Evolutionary conservation across 1,284 basidiomycete species (phyloP), one percentile per base, ranked within the genome.

Genomic region (Sanguinoderma infundibulare): DNA sequence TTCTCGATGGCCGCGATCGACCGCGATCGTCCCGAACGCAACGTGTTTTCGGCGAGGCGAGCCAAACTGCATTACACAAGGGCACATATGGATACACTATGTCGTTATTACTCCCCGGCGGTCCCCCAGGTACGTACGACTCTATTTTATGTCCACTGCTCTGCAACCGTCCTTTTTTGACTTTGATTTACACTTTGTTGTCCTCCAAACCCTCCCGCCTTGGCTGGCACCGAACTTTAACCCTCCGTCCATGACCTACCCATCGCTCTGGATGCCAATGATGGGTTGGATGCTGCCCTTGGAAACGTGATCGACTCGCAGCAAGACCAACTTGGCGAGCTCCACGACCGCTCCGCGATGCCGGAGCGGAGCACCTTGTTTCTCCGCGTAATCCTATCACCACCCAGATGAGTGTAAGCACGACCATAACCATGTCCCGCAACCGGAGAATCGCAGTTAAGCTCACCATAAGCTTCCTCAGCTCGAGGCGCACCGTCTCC

Each of bases 291-390:
- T n/a, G 22, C 46, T 55, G 14, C 53, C 58, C n/a, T 44, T 34
- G 8, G 58, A 60, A 22, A 60, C 22, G 32, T 60, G 58, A 1
- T 60, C 58, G 38, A 55, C 28, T 3, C 58, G 58, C 36, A 60
- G 26, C 42, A 60, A 22, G 15, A 60, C 58, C 28, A 60, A 28
- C 15, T 50, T 14, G 10, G 50, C 38, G 3, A 40, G 14, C 5
- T 15, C 26, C 12, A 55, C 53, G 8, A 24, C 9, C 15, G 4
- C 3, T 1, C 47, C 53, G 0, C 36, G 17, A 30, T 59, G 52
- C 40, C 8, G 42, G 35, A 59, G 52, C 15, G 51, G n/a, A 6
- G 22, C 40, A 0, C 56, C 49, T 1, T 5, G 30, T 4, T 26
- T 30, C 14, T 32, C 28, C 2, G 39, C 47, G 17, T 52, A 22